Conservation (phyloP, 2,329 filamentous ascomycete genomes). For the Ascocoryne sarcoides region DNA sequence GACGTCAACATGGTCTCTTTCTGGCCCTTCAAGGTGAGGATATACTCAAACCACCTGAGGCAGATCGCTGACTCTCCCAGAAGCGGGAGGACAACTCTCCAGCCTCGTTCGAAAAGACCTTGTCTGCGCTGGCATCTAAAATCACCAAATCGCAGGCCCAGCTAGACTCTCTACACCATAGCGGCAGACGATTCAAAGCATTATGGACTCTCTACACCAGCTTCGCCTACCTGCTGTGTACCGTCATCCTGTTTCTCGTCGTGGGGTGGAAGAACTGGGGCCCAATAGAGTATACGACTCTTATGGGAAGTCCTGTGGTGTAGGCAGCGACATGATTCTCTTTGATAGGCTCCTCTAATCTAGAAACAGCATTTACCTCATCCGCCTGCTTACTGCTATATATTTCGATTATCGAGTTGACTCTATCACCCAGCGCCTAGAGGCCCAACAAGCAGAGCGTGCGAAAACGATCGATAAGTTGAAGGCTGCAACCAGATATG, state of each 20-base stretch:
- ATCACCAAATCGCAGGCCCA: constrained; percentile 66
- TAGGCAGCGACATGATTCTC: constrained; percentile 36
- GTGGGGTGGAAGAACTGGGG: constrained; percentile 77
- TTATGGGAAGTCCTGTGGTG: constrained; percentile 72
- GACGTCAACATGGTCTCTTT: constrained; percentile 61
- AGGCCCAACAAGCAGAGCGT: constrained; percentile 69
- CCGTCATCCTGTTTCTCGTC: constrained; percentile 73
- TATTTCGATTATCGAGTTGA: constrained; percentile 79
- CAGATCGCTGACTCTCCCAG: too few relatives aligned
- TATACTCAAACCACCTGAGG: too few relatives aligned
- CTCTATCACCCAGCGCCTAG: constrained; percentile 57
- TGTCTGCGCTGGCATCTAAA: constrained; percentile 73
- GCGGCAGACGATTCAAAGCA: constrained; percentile 69
- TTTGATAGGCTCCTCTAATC: constrained; percentile 14
- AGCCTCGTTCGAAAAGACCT: constrained; percentile 85
- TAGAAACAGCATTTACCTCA: constrained; percentile 61
- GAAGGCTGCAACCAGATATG: constrained; percentile 91
- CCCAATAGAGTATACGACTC: constrained; percentile 64
- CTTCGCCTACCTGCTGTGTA: constrained; percentile 83
- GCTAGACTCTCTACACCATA: constrained; percentile 65
- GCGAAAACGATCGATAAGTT: constrained; percentile 86
- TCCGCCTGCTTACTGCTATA: constrained; percentile 55
- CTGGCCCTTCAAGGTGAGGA: constrained; percentile 77
- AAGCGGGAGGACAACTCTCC: constrained; percentile 75
- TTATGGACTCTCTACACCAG: constrained; percentile 85